Base-by-base conservation (phyloP, 2,329 filamentous ascomycete genomes). In the Aureobasidium sp. region DNA sequence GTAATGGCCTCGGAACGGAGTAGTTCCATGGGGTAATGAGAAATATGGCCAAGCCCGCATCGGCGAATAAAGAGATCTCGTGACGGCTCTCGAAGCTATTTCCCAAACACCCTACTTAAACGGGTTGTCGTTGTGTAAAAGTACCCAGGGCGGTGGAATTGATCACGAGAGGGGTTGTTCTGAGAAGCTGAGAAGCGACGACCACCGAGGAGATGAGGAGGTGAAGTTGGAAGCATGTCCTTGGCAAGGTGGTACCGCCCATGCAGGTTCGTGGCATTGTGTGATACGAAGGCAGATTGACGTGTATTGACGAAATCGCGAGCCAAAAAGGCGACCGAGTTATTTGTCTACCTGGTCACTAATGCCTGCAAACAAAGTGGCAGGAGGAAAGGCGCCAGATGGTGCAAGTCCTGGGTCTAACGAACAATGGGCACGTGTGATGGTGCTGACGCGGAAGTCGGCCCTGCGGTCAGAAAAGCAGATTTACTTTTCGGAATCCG, bases 11-110 rank as follows among this genome's bases (percentile, higher is more conserved):
- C 22, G 22, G 22, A 25, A 25, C 22, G 22, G 22, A 25, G 22
- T 25, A 25, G 22, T 25, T 25, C 22, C 15, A 47, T 47, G 25
- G 45, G 20, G 14, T 27, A 25, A 25, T 29, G 22, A 25, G 22
- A 25, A 25, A 25, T 25, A 25, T 25, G 25, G 59, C 48, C 59
- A 62, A 62, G 59, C 48, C 31, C 34, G 47, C 7, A 27, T 45
- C 48, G 49, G 49, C 59, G 48, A 29, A 25, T 25, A 49, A 60
- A 51, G 57, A 34, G 45, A 48, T 45, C 56, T 59, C 56, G 56
- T 59, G 56, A 59, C 44, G 44, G 5, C 34, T 41, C 27, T 39
- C 7, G 22, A 39, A 48, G 44, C 42, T 42, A 59, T 39, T 47
- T 58, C 39, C 15, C 56, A 29, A 51, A 39, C 22, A 41, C 44